Evolutionary conservation across 2,329 filamentous ascomycete species (phyloP), one percentile per base, ranked within the genome.

Genomic region (Amesomyces nigricolor): DNA sequence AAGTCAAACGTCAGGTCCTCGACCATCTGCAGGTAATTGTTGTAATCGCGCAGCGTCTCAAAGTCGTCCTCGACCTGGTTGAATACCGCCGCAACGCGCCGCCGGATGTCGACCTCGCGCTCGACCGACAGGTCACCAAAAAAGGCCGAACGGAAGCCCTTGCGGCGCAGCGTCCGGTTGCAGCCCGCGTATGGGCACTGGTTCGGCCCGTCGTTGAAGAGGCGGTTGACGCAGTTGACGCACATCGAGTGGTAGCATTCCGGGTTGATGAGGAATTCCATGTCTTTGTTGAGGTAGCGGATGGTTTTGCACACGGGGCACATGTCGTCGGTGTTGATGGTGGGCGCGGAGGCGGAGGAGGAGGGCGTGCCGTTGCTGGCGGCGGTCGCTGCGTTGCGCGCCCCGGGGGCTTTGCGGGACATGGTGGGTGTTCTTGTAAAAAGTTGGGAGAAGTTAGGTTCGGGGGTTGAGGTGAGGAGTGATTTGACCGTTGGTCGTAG

Each of bases 231-330:
- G 75, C 94, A 99, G 55, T 89, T 91, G 70, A 90, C 87, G 78
- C 94, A 99, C 89, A 99, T 97, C 64, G 90, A 90, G 78, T 99
- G 94, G 78, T 99, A 99, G 81, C 94, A 99, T 78, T 95, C 91
- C 8, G 92, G 90, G 71, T 97, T 96, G 75, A 99, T 91, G 64
- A 94, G 87, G 74, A 99, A 97, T 62, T 87, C 82, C 82, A 99
- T 91, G 74, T 91, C 87, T 58, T 85, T 86, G 77, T 96, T 96
- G 66, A 97, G 87, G 77, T 97, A 97, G 62, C 91, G 89, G 58
- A 89, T 89, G 57, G 91, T 95, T 75, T 96, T 96, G 87, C 94
- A 99, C 64, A 97, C 89, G 56, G 92, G 94, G 75, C 94, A 99
- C 68, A 91, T 88, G 73, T 96, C 91, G 63, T 78, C 76, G 48